phyloP scores from a whole-genome alignment of 352 stramenopile genomes.

The Phytopythium kandeliae region DNA sequence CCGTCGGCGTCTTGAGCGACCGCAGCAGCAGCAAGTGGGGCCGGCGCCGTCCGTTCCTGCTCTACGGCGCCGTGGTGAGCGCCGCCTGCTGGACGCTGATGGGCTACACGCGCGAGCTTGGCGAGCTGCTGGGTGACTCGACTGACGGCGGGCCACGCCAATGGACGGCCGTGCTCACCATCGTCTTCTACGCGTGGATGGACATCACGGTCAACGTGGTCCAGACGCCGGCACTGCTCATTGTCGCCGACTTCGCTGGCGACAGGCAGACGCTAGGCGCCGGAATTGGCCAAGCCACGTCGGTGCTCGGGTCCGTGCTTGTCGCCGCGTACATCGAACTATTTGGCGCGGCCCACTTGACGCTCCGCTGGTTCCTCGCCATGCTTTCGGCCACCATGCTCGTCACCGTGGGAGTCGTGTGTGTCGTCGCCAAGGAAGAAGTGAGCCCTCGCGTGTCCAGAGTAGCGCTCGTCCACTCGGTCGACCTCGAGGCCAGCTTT shows the following conservation, averaged over 20 bases:
- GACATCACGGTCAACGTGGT: constrained; percentile 79
- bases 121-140: constrained; percentile 49
- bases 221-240: constrained; percentile 59
- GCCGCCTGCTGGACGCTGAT: constrained; percentile 65
- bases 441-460: neutral
- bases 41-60: constrained; percentile 55
- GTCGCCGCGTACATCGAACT: constrained; percentile 69
- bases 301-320: constrained; percentile 52
- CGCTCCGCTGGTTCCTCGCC: constrained; percentile 55
- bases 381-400: constrained; percentile 72
- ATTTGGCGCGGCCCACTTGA: constrained; percentile 62
- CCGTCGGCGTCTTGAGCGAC: constrained; percentile 65
- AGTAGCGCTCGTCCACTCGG: neutral
- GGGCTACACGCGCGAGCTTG: constrained; percentile 61
- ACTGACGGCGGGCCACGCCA: constrained; percentile 20
- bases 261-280: constrained; percentile 59
- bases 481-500: constrained; percentile 11
- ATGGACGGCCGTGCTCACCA: constrained; percentile 53
- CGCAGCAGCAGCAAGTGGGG: constrained; percentile 42
- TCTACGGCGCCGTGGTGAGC: constrained; percentile 57
- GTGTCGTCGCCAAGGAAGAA: constrained; percentile 50
- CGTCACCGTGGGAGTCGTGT: constrained; percentile 42
- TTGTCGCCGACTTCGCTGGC: constrained; percentile 73
- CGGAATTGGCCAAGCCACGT: constrained; percentile 56
- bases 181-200: constrained; percentile 83